Evolutionary conservation across 2,329 filamentous ascomycete species (phyloP), one percentile per base, ranked within the genome.

Genomic region (Phialophora verrucosa): DNA sequence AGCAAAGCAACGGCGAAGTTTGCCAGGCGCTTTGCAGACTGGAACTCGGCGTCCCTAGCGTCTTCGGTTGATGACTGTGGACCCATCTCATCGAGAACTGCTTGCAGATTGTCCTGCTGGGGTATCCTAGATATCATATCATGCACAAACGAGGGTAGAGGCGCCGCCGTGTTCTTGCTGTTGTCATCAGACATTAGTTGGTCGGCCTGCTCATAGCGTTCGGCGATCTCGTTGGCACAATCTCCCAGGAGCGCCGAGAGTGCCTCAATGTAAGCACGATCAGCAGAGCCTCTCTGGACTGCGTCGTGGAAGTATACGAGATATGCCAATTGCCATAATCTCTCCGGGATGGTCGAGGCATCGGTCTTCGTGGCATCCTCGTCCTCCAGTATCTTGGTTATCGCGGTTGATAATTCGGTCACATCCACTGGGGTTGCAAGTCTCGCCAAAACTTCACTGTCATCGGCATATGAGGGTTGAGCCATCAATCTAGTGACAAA

Each of bases 1-100:
- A 98, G 82, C 2, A 99, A 81, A 0, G 91, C 93, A 47, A 98
- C 82, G 2, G 93, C 92, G 75, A 97, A 98, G 31, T 90, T 92
- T 12, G 94, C 92, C 47, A 97, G 82, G 12, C 92, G 81, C 71
- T 90, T 90, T 1, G 91, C 89, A 74, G 91, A 87, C 65, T 85
- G 81, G 7, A 80, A 79, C 25, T 82, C 73, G 74, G 80, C 50
- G 2, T 27, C 51, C 4, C 29, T 51, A 5, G n/a, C n/a, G 23
- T 23, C 74, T 70, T 78, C 64, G 20, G 70, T 71, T 31, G 49
- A 38, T n/a, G 49, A 27, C 23, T 44, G 14, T n/a, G 56, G 58
- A 38, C 65, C 61, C 65, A 68, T 66, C 53, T 63, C 65, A 8
- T 62, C 42, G 47, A 70, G 42, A 1, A 66, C 65, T 11, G 64